Evolutionary conservation across 108 stramenopile genomes (phyloP).

Genomic region (Schizochytrium sp.): DNA sequence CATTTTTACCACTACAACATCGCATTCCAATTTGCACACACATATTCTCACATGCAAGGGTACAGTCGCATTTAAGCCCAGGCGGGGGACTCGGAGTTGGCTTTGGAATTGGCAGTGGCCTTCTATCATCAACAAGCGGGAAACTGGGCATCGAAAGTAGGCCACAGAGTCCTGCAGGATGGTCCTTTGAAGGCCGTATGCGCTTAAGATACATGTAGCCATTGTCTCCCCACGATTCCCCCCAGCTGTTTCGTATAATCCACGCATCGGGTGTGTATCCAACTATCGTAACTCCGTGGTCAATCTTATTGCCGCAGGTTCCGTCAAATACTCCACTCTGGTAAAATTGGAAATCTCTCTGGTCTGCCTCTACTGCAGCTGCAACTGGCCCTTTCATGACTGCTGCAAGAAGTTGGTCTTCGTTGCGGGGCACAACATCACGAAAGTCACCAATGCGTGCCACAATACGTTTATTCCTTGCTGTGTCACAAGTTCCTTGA

Average conservation of each 20-base stretch:
- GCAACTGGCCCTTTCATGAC: conserved; percentile 75
- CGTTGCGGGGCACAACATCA: conserved; percentile 17
- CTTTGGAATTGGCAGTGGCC: conserved; percentile 26
- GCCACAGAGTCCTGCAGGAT: conserved; percentile 38
- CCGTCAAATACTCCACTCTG: conserved; percentile 87
- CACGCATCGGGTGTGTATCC: conserved; percentile 80
- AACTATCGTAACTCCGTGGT: conserved; percentile 76
- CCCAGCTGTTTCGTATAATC: conserved; percentile 89
- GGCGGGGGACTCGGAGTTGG: conserved; percentile 38
- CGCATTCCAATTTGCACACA: conserved; percentile 27
- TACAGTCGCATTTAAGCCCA: conserved; percentile 38
- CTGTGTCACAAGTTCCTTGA: conserved; percentile 67
- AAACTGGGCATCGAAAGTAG: conserved; percentile 10
- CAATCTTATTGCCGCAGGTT: conserved; percentile 72
- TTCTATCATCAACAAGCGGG: not conserved
- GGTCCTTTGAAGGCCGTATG: not conserved
- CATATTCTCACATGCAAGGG: conserved; percentile 23
- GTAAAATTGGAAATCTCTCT: conserved; percentile 94
- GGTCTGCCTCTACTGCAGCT: conserved; percentile 84
- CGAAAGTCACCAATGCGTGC: conserved; percentile 26
- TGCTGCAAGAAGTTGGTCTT: conserved; percentile 33
- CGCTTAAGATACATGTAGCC: conserved; percentile 79
- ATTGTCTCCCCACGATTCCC: conserved; percentile 86
- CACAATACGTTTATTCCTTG: conserved; percentile 24
- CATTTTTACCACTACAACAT: conserved; percentile 26